Conservation (phyloP, 192 early-diverging fungal genomes). For the Chytriomyces hyalinus region DNA sequence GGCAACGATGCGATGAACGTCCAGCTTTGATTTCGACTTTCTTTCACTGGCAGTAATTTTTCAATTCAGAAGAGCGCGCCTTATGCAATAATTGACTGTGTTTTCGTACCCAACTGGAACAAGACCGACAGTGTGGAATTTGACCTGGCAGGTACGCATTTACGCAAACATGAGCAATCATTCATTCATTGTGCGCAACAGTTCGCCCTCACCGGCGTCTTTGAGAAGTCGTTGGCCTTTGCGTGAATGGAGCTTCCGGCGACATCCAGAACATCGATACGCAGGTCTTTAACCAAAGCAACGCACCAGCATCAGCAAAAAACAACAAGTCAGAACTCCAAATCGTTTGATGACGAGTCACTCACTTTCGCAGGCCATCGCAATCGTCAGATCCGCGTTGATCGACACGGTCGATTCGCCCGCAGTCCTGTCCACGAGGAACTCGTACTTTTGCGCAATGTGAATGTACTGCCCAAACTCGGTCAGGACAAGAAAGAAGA, state of each 20-base stretch:
- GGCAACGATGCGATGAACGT: constrained; percentile 35
- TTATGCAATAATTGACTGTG: not conserved
- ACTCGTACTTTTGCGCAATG: constrained; percentile 74
- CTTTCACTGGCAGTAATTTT: not conserved
- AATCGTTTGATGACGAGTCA: too few species aligned
- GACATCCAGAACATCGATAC: constrained; percentile 73
- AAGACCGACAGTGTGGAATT: constrained; percentile 20
- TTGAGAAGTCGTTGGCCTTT: constrained; percentile 56
- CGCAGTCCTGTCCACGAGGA: constrained; percentile 73
- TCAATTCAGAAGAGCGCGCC: not conserved
- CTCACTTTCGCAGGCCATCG: constrained; percentile 77
- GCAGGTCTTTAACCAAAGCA: constrained; percentile 46
- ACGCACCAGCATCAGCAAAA: not conserved
- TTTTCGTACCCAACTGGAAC: constrained; percentile 8
- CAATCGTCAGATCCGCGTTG: constrained; percentile 85
- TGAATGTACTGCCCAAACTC: constrained; percentile 74
- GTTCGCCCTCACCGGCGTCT: constrained; percentile 35
- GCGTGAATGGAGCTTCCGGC: constrained; percentile 64
- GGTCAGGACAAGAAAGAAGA: constrained; percentile 68
- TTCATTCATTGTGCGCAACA: not conserved
- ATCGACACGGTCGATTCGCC: constrained; percentile 73
- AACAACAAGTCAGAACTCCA: constrained; percentile 34
- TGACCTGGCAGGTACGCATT: not conserved
- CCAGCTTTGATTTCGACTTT: constrained; percentile 26
- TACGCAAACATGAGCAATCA: not conserved